phyloP scores from a whole-genome alignment of 2,329 filamentous ascomycete species.

The Pseudocercospora fuligena region DNA sequence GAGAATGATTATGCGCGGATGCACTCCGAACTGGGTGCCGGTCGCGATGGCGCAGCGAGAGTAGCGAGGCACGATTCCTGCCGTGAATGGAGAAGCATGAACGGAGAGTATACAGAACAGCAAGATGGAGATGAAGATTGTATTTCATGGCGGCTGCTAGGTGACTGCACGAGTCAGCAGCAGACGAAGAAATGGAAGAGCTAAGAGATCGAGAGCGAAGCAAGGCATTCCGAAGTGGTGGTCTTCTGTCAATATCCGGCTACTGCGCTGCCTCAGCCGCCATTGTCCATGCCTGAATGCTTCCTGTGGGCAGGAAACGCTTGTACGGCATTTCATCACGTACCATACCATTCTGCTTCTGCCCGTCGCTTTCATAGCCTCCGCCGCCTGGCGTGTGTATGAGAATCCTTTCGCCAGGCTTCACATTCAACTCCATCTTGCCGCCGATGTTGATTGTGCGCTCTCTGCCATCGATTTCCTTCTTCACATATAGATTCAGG shows the following conservation, averaged over 20 bases:
- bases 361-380: conserved; percentile 8
- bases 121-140: too few relatives aligned
- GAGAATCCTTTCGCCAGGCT: conserved; percentile 30
- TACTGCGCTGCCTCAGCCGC: conserved; percentile 25
- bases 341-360: background rate
- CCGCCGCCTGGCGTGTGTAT: conserved; percentile 39
- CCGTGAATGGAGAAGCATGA: too few relatives aligned
- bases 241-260: background rate
- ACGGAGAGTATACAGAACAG: too few relatives aligned
- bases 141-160: too few relatives aligned
- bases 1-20: too few relatives aligned
- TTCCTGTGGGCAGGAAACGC: conserved; percentile 15
- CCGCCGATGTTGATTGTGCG: conserved; percentile 32
- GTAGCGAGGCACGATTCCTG: too few relatives aligned
- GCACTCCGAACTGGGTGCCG: too few relatives aligned
- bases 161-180: too few relatives aligned
- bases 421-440: conserved; percentile 29
- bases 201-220: too few relatives aligned
- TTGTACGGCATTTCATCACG: background rate
- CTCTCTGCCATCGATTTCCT: conserved; percentile 31
- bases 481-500: conserved; percentile 37
- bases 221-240: too few relatives aligned
- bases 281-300: conserved; percentile 21
- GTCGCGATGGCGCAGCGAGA: too few relatives aligned
- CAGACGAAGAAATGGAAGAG: too few relatives aligned